Percentiles rank a stretch among this genome's conserved stretches.
These are phyloP conservation scores for Didymellaceae sp. DNA, from an alignment of 2,329 filamentous ascomycete genomes.

Conservation along the genomic window DNA sequence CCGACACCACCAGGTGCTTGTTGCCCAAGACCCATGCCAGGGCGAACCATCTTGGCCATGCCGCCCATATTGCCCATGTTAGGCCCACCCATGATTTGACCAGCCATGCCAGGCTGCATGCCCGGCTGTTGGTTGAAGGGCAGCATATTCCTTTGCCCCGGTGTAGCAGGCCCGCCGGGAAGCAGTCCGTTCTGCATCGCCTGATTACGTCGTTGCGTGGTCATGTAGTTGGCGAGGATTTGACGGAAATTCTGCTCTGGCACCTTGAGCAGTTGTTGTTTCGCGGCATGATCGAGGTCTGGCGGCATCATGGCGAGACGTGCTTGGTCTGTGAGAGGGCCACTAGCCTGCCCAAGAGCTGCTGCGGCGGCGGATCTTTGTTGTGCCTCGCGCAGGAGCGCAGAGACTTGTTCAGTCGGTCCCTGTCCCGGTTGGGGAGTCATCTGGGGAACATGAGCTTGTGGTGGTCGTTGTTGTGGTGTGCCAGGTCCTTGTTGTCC, in stretches of 20 bases:
- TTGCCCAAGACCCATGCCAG: conserved; percentile 40
- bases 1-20: conserved; percentile 31
- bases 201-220: conserved; percentile 28
- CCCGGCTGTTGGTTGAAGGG: conserved; percentile 39
- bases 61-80: conserved; percentile 38
- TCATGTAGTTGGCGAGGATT: conserved; percentile 36
- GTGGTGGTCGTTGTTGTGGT: conserved; percentile 46
- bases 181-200: conserved; percentile 33
- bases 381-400: conserved; percentile 45
- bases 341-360: conserved; percentile 32
- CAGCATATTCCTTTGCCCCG: conserved; percentile 38
- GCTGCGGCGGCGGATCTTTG: conserved; percentile 43
- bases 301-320: conserved; percentile 44
- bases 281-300: conserved; percentile 37
- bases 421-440: conserved; percentile 39
- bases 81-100: conserved; percentile 37
- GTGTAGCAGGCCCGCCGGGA: conserved; percentile 25
- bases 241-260: conserved; percentile 44
- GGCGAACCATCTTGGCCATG: conserved; percentile 33
- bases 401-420: conserved; percentile 36
- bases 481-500: conserved; percentile 49
- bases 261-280: conserved; percentile 43
- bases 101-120: conserved; percentile 30
- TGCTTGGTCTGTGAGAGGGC: conserved; percentile 39
- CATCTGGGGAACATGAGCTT: conserved; percentile 46